phyloP scores from a whole-genome alignment of 768 basidiomycete genomes.

The Russula vinacea region DNA sequence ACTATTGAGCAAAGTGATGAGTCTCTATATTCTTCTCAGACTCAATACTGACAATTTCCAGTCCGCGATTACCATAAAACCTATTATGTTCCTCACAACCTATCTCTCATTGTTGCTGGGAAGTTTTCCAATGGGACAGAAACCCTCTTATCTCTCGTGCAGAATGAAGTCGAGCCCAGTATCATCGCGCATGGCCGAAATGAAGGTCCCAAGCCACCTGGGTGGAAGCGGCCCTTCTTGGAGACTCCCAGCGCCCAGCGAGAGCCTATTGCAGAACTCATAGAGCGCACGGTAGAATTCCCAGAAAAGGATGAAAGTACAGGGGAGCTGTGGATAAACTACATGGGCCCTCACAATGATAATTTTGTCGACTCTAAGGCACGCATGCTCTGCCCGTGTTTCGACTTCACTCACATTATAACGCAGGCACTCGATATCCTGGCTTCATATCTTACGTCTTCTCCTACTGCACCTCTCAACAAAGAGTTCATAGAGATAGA shows the following conservation, averaged over 20 bases:
- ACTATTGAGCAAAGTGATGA: constrained; percentile 83
- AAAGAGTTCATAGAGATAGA: constrained; percentile 93
- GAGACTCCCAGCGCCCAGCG: constrained; percentile 77
- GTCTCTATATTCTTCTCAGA: constrained; percentile 1
- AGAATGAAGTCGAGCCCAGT: constrained; percentile 77
- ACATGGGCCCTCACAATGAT: constrained; percentile 71
- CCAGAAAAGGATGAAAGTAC: constrained; percentile 96
- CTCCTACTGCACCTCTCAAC: constrained; percentile 73
- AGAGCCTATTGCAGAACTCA: constrained; percentile 49
- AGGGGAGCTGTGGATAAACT: constrained; percentile 78
- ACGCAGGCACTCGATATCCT: constrained; percentile 78
- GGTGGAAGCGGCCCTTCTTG: constrained; percentile 93
- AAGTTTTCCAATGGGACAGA: constrained; percentile 73
- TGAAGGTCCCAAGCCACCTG: constrained; percentile 63
- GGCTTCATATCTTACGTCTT: constrained; percentile 82
- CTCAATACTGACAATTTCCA: constrained; percentile 36
- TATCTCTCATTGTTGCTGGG: constrained; percentile 85
- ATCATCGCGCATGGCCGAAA: constrained; percentile 74
- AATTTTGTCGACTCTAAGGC: constrained; percentile 73
- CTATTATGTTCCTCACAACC: constrained; percentile 93
- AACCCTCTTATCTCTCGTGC: constrained; percentile 77
- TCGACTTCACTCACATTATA: background rate
- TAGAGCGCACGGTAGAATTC: constrained; percentile 76
- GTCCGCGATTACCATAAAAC: constrained; percentile 85
- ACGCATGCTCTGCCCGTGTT: constrained; percentile 16